These are phyloP conservation scores for Auriscalpium microsporum DNA, from an alignment of 768 basidiomycete species.

Conservation along the genomic window DNA sequence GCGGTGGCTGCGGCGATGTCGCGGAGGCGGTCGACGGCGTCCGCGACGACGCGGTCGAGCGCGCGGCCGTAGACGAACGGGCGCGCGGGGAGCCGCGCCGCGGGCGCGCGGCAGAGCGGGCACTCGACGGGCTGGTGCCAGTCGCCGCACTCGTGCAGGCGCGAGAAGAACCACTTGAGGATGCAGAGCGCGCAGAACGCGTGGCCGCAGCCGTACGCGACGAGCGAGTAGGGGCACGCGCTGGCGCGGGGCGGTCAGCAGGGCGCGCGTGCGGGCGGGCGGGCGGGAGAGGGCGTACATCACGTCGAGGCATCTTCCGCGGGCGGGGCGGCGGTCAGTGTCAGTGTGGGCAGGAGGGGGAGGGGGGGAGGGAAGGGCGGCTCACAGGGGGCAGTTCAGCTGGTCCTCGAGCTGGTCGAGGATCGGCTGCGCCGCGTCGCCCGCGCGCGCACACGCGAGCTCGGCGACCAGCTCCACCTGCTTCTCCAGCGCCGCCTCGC, in stretches of 20 bases:
- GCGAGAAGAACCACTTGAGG: constrained; percentile 62
- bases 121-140: constrained; percentile 66
- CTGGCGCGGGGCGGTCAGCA: constrained; percentile 12
- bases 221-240: constrained; percentile 49
- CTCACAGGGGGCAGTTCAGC: constrained; percentile 59
- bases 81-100: constrained; percentile 35
- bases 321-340: neutral
- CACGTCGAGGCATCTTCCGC: constrained; percentile 52
- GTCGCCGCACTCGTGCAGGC: constrained; percentile 53
- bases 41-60: constrained; percentile 36
- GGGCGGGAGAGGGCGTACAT: constrained; percentile 27
- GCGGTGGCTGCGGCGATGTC: constrained; percentile 7
- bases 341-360: neutral
- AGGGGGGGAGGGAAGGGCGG: constrained; percentile 2
- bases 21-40: constrained; percentile 42
- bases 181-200: constrained; percentile 62
- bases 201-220: constrained; percentile 53
- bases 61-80: constrained; percentile 60
- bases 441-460: neutral
- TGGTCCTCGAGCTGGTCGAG: constrained; percentile 50
- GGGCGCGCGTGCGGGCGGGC: neutral
- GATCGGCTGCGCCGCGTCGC: constrained; percentile 17
- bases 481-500: neutral
- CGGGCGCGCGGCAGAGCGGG: constrained; percentile 56
- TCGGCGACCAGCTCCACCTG: neutral